A percentile compares a stretch with the other conserved stretches of the same genome.
Conservation (phyloP, 257 asterid genomes). For the Nyctanthes arbortristis region DNA sequence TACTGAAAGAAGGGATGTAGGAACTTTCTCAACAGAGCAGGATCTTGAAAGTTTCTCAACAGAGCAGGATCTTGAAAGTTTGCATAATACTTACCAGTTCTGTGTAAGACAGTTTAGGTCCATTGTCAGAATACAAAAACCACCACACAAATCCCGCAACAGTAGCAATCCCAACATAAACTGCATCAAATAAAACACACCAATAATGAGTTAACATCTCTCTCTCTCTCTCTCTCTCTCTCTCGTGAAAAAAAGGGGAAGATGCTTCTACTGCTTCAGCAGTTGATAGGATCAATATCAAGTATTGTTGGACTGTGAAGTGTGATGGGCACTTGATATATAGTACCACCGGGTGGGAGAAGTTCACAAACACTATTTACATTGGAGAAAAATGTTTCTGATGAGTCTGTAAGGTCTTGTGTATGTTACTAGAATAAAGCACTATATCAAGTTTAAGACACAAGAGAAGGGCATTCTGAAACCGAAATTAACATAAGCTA, state of each 20-base stretch:
- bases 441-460: not conserved
- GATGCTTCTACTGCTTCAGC: not conserved
- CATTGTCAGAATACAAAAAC: conserved; percentile 80
- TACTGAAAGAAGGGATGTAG: not conserved
- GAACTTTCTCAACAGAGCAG: conserved; percentile 7
- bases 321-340: not conserved
- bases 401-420: not conserved
- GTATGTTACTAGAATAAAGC: not conserved
- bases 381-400: not conserved
- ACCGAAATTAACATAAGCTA: not conserved
- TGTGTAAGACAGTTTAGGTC: conserved; percentile 79
- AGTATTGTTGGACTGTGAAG: not conserved
- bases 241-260: conserved; percentile 14
- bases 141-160: conserved; percentile 99
- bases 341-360: not conserved
- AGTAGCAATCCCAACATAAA: conserved; percentile 96
- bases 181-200: conserved; percentile 54
- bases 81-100: conserved; percentile 68
- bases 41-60: conserved; percentile 2
- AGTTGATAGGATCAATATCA: conserved; percentile 10
- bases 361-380: not conserved
- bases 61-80: conserved; percentile 1
- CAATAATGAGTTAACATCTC: conserved; percentile 13
- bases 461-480: not conserved
- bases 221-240: too few species aligned